Evolutionary conservation across 495 filamentous ascomycete genomes (phyloP), one percentile per base, ranked within the genome.

Genomic region (Parathielavia appendiculata): DNA sequence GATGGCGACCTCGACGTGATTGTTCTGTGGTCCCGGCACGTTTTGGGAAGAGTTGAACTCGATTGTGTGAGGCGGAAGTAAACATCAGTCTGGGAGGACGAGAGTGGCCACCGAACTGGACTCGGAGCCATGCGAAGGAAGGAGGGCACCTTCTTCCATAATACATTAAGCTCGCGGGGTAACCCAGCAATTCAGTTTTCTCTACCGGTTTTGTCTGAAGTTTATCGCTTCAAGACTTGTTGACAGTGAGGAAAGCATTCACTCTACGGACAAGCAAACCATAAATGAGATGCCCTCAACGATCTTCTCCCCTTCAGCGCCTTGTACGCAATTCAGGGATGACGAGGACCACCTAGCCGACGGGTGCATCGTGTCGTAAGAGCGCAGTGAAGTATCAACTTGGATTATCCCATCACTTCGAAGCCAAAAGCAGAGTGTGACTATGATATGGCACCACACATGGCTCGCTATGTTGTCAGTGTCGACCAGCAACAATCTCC

Each of bases 271-370:
- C 32, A 20, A 16, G 9, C 32, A 38, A 16, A 20, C 1, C 19
- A 32, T n/a, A 0, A 12, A n/a, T 6, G 13, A 51, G 6, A 16
- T 3, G 12, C 4, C 12, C 32, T 1, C 6, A 23, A 3, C 26
- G 22, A 14, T 8, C 2, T 2, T 38, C 48, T 36, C 22, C 20
- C 26, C 17, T 38, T 10, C 32, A 14, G 11, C 30, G n/a, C 6
- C 30, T 38, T 35, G 20, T 22, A 16, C 55, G 6, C 3, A 5
- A 11, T 9, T 23, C 14, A 16, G 51, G 3, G 32, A 22, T 14
- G 48, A 58, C 35, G 38, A 58, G 1, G 48, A 58, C 35, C 47
- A 51, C 30, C 34, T 40, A 4, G 32, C 3, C 11, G 13, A 41
- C 19, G 49, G 32, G 6, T 39, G 40, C 16, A 19, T 16, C 0